phyloP scores from a whole-genome alignment of 257 asterid species.

The Ehretia macrophylla region DNA sequence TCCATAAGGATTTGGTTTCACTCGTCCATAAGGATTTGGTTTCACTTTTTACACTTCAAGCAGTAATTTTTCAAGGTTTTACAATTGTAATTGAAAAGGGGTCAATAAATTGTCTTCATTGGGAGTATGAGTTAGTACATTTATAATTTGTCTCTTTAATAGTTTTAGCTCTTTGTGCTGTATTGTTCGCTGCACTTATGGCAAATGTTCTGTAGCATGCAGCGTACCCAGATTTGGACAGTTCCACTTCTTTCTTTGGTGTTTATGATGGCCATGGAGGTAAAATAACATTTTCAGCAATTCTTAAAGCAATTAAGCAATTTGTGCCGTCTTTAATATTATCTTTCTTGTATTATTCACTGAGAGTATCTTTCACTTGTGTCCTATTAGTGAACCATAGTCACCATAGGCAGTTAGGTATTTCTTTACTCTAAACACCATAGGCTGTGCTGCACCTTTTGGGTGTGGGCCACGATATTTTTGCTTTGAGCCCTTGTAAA shows the following conservation, averaged over 20 bases:
- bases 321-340: constrained; percentile 8
- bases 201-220: constrained; percentile 75
- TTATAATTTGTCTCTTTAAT: neutral
- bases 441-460: too few relatives aligned
- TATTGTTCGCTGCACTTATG: constrained; percentile 21
- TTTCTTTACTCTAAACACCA: too few relatives aligned
- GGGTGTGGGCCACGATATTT: neutral
- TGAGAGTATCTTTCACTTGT: neutral
- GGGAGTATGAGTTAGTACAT: neutral
- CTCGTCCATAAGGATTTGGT: neutral
- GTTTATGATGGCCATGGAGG: constrained; percentile 99
- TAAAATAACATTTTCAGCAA: constrained; percentile 27
- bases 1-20: neutral
- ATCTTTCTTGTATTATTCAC: neutral
- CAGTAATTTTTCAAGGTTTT: neutral
- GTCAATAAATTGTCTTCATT: too few relatives aligned
- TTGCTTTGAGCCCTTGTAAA: neutral
- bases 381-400: neutral
- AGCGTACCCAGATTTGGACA: constrained; percentile 69
- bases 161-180: neutral
- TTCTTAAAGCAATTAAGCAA: neutral
- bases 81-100: neutral
- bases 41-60: neutral
- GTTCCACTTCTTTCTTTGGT: constrained; percentile 81
- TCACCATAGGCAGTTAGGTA: too few relatives aligned